Evolutionary conservation across 148 eudicot species (phyloP).

Genomic region (Rhododendron kiyosumense): DNA sequence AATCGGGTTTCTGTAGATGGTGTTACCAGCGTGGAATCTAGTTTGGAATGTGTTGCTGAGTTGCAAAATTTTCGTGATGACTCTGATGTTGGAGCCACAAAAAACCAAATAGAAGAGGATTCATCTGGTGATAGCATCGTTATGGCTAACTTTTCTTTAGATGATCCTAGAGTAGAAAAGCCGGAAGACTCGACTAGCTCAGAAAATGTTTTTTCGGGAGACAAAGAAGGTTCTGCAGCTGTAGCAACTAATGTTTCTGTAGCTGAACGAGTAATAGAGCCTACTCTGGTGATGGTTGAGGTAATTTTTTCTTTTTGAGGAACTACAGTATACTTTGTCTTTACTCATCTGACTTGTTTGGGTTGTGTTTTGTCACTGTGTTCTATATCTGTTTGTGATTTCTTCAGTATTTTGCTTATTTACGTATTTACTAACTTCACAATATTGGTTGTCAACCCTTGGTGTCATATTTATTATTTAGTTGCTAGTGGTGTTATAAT

Average conservation of each 20-base stretch:
- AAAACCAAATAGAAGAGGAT: constrained; percentile 57
- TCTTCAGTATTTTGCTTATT: too few relatives aligned
- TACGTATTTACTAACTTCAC: too few relatives aligned
- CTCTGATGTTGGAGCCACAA: constrained; percentile 56
- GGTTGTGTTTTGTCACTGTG: too few relatives aligned
- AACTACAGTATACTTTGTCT: too few relatives aligned
- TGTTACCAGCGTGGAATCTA: constrained; percentile 50
- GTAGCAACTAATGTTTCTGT: constrained; percentile 64
- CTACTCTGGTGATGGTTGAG: constrained; percentile 92
- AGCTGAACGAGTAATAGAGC: constrained; percentile 88
- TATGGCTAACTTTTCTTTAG: constrained; percentile 38
- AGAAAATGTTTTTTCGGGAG: constrained; percentile 32
- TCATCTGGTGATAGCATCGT: constrained; percentile 48
- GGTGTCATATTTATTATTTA: not conserved
- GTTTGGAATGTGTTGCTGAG: constrained; percentile 44
- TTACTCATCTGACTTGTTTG: too few relatives aligned
- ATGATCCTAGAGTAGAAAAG: constrained; percentile 43
- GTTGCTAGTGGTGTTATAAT: not conserved
- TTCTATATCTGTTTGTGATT: too few relatives aligned
- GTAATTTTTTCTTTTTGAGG: constrained; percentile 19
- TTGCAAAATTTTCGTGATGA: constrained; percentile 44
- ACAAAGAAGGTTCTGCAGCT: constrained; percentile 45
- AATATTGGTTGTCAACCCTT: not conserved
- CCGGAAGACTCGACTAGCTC: constrained; percentile 39
- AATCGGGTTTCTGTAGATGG: constrained; percentile 42